These are phyloP conservation scores for Apiospora hydei DNA, from an alignment of 2,329 filamentous ascomycete species.

Conservation along the genomic window DNA sequence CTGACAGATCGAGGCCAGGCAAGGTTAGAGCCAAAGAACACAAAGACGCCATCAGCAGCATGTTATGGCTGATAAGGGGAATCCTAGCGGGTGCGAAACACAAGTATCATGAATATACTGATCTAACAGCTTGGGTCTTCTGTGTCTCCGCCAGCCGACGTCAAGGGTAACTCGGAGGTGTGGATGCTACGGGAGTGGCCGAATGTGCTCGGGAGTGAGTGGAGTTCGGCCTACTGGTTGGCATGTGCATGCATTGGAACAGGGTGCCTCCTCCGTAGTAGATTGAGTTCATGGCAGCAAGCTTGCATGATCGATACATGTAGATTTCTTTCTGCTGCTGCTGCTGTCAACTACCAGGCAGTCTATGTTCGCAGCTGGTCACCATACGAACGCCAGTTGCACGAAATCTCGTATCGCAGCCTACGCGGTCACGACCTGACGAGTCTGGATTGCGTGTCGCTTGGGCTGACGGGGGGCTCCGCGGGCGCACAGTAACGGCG, in stretches of 20 bases:
- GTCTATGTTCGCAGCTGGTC: background rate
- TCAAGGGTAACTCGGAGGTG: background rate
- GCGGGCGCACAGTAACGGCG: background rate
- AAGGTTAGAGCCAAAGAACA: too few species aligned
- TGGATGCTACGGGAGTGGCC: background rate
- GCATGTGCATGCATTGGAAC: background rate
- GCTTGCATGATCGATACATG: background rate
- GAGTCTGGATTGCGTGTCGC: constrained; percentile 4
- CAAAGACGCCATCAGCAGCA: too few species aligned
- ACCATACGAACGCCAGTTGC: background rate
- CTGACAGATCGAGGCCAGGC: background rate
- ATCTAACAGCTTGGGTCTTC: background rate
- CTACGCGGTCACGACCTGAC: background rate
- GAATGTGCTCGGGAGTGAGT: background rate
- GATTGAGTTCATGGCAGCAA: background rate
- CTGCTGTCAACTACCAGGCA: background rate
- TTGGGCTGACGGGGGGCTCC: constrained; percentile 5
- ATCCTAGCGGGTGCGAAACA: too few species aligned
- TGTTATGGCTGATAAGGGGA: too few species aligned
- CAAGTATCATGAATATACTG: background rate
- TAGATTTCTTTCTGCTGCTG: background rate
- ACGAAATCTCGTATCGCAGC: background rate
- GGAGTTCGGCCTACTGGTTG: background rate
- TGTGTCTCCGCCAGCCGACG: background rate
- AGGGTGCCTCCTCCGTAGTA: background rate